These are phyloP conservation scores for Sphagnum magellanicum DNA, from an alignment of 228 moss, liverwort and hornwort species.

Conservation along the genomic window DNA sequence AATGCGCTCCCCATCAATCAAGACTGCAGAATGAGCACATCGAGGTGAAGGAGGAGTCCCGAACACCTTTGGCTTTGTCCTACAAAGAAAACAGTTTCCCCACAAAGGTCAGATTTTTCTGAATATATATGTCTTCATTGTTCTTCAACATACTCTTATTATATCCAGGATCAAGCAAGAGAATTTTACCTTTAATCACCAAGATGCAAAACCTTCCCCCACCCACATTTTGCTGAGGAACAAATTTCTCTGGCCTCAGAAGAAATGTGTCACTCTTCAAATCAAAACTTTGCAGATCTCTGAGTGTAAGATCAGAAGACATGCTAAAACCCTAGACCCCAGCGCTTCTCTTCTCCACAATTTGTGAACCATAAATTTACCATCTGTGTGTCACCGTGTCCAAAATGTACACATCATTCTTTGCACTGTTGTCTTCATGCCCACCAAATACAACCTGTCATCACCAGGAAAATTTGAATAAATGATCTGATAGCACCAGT, in stretches of 20 bases:
- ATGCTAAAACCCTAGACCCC: neutral
- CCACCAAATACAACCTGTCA: constrained; percentile 37
- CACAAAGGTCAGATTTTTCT: neutral
- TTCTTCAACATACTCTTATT: neutral
- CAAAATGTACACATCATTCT: constrained; percentile 34
- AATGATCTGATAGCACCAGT: neutral
- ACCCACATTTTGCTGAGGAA: neutral
- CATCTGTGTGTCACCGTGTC: constrained; percentile 26
- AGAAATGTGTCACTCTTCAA: neutral
- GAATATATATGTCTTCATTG: neutral
- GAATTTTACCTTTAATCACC: neutral
- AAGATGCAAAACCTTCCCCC: neutral
- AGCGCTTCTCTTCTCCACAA: neutral
- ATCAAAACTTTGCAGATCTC: neutral
- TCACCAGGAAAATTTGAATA: constrained; percentile 3
- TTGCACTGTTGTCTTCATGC: constrained; percentile 15
- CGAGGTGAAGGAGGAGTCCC: constrained; percentile 12
- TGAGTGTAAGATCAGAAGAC: neutral
- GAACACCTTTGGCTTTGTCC: constrained; percentile 8
- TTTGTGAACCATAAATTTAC: constrained; percentile 7
- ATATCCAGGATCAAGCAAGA: neutral
- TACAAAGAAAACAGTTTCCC: constrained; percentile 5
- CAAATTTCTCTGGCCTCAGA: neutral
- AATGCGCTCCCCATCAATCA: constrained; percentile 24
- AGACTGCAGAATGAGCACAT: constrained; percentile 36